phyloP scores from a whole-genome alignment of 2,329 filamentous ascomycete genomes.

The Xylariaceae sp. region DNA sequence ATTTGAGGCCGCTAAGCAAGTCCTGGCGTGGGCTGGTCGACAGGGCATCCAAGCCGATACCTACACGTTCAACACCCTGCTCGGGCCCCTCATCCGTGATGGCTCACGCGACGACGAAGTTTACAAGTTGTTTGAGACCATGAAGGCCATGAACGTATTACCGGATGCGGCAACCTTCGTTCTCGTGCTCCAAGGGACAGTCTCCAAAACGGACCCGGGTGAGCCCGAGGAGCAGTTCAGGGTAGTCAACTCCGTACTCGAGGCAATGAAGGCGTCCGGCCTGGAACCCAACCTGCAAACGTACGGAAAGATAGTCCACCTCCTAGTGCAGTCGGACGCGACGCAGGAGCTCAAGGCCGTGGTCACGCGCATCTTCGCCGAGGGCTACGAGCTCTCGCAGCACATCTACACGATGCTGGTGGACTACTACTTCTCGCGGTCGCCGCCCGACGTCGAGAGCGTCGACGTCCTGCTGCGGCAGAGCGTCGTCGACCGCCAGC shows the following conservation, averaged over 20 bases:
- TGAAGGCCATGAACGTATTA: conserved; percentile 47
- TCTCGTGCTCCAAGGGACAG: conserved; percentile 57
- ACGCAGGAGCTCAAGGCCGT: conserved; percentile 50
- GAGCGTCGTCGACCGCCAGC: too few relatives aligned
- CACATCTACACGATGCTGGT: conserved; percentile 71
- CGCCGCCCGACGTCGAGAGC: conserved; percentile 50
- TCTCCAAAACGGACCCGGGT: conserved; percentile 32
- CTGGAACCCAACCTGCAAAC: conserved; percentile 53
- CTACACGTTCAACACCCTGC: conserved; percentile 61
- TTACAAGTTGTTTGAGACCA: conserved; percentile 46
- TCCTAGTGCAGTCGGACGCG: conserved; percentile 42
- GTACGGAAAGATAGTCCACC: conserved; percentile 64
- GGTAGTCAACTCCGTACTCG: conserved; percentile 47
- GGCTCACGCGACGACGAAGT: conserved; percentile 38
- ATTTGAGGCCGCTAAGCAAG: conserved; percentile 38
- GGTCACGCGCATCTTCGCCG: conserved; percentile 51
- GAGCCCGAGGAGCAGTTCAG: conserved; percentile 39
- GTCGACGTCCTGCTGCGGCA: conserved; percentile 53
- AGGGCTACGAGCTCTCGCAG: conserved; percentile 45
- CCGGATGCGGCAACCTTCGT: conserved; percentile 66
- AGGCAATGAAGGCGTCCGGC: conserved; percentile 48
- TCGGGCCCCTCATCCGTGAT: conserved; percentile 49
- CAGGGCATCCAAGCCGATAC: conserved; percentile 50
- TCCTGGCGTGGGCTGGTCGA: conserved; percentile 52
- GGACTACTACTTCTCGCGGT: conserved; percentile 54